Conservation (phyloP, 2,329 filamentous ascomycete species). For the Cadophora sp. region DNA sequence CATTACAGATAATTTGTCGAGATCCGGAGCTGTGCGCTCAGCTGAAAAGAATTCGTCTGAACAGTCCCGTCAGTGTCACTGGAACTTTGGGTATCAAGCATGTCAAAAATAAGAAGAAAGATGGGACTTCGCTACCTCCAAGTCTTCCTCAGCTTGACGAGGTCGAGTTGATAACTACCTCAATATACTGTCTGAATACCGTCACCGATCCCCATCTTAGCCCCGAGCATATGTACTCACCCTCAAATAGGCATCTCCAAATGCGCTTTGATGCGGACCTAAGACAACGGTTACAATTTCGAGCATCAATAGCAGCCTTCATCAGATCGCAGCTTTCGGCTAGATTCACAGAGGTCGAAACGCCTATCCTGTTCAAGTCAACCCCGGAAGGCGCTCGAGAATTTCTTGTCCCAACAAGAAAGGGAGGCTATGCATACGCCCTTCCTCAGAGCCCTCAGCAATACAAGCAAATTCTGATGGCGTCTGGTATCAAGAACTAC, state of each 20-base stretch:
- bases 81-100: constrained; percentile 45
- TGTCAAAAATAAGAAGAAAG: constrained; percentile 31
- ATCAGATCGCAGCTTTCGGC: constrained; percentile 48
- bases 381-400: constrained; percentile 95
- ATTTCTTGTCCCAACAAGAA: constrained; percentile 89
- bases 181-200: constrained; percentile 71
- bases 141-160: constrained; percentile 14
- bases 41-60: constrained; percentile 55
- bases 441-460: constrained; percentile 96
- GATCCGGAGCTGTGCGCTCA: constrained; percentile 46
- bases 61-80: constrained; percentile 60
- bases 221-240: constrained; percentile 72
- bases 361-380: constrained; percentile 94
- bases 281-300: constrained; percentile 71
- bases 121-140: constrained; percentile 12
- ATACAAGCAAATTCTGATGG: constrained; percentile 98
- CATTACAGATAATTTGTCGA: constrained; percentile 44
- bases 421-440: constrained; percentile 80
- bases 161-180: constrained; percentile 66
- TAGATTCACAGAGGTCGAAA: constrained; percentile 72
- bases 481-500: constrained; percentile 81
- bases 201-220: constrained; percentile 83
- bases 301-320: constrained; percentile 64
- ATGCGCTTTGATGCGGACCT: constrained; percentile 76
- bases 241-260: constrained; percentile 81